Percentiles rank a stretch among this genome's conserved stretches.
Conservation (phyloP, 2,329 filamentous ascomycete species). For the Arthrinium phaeospermum region DNA sequence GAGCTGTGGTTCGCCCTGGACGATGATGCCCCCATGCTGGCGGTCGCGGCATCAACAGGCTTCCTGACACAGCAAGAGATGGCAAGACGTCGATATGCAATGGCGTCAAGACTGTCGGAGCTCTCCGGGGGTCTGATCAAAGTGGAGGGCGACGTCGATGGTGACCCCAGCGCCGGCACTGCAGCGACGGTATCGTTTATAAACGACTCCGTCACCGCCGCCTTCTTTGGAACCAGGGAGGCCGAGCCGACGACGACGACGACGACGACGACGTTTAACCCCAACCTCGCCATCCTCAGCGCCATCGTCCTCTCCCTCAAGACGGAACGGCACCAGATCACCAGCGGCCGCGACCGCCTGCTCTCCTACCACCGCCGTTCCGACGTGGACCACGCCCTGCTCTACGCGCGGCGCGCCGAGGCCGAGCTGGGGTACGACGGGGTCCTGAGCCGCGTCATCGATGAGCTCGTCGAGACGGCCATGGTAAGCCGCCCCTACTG, state of each 20-base stretch:
- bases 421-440: not conserved
- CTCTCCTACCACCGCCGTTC: not conserved
- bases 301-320: not conserved
- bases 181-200: not conserved
- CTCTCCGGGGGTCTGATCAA: not conserved
- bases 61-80: not conserved
- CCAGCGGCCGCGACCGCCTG: not conserved
- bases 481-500: not conserved
- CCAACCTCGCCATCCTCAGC: not conserved
- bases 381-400: not conserved
- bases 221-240: not conserved
- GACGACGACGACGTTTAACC: not conserved
- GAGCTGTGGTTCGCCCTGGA: not conserved
- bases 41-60: not conserved
- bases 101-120: not conserved
- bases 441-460: not conserved
- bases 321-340: not conserved
- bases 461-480: not conserved
- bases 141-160: not conserved
- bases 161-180: too few species aligned
- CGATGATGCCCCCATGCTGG: not conserved
- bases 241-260: not conserved
- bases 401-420: conserved; percentile 11
- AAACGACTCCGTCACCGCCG: not conserved
- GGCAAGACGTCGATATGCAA: not conserved